These are phyloP conservation scores for Phytophthora sojae DNA, from an alignment of 352 stramenopile species.

Conservation along the genomic window DNA sequence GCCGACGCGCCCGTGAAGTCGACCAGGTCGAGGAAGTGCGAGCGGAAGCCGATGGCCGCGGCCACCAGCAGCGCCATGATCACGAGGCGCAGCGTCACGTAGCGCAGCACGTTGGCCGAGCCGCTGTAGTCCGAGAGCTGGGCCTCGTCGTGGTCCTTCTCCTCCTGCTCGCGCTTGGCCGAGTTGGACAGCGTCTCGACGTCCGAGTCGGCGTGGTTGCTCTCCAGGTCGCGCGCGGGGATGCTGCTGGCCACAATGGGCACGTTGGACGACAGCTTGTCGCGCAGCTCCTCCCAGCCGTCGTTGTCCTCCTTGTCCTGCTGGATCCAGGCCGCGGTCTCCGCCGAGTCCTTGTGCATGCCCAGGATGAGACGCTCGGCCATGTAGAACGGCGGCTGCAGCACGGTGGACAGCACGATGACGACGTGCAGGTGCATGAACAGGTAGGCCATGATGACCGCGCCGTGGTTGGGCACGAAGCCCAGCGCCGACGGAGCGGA, in stretches of 20 bases:
- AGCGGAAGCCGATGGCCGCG: constrained; percentile 44
- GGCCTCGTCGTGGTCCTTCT: constrained; percentile 39
- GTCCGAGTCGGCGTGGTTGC: constrained; percentile 28
- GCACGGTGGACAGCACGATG: constrained; percentile 54
- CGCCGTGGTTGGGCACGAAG: constrained; percentile 34
- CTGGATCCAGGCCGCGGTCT: constrained; percentile 3
- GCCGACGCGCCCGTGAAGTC: constrained; percentile 58
- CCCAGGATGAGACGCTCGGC: constrained; percentile 52
- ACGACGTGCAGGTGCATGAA: constrained; percentile 56
- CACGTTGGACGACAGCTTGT: constrained; percentile 27
- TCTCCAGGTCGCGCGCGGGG: constrained; percentile 25
- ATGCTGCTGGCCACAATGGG: constrained; percentile 16
- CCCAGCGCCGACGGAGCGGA: constrained; percentile 32
- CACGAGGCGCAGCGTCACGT: constrained; percentile 44
- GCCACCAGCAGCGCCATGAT: constrained; percentile 49
- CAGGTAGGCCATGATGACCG: constrained; percentile 42
- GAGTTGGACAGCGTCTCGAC: constrained; percentile 34
- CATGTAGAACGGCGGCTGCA: constrained; percentile 59
- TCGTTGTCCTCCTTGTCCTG: constrained; percentile 28
- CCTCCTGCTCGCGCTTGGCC: constrained; percentile 34
- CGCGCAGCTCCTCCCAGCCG: constrained; percentile 33
- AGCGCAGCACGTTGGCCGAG: constrained; percentile 34
- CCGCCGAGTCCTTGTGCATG: constrained; percentile 40
- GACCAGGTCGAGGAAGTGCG: constrained; percentile 53
- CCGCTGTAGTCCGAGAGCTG: constrained; percentile 43